Conservation (phyloP, 2,329 filamentous ascomycete species). For the Diaporthe aspalathi region DNA sequence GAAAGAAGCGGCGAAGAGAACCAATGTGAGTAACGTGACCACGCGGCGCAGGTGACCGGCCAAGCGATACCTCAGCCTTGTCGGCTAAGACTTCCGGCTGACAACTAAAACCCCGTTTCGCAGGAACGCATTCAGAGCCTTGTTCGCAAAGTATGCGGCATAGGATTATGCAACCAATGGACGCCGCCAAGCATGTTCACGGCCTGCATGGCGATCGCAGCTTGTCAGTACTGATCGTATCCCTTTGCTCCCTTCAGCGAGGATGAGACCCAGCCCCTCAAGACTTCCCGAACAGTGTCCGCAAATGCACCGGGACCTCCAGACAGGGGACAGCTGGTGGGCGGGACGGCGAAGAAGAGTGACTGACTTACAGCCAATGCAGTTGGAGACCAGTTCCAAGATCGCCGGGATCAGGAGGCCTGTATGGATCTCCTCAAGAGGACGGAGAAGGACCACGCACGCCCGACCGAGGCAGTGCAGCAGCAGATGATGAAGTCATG, state of each 20-base stretch:
- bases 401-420: slow-evolving; percentile 45
- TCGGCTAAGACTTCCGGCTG: slow-evolving; percentile 11
- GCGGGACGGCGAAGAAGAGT: slow-evolving; percentile 2
- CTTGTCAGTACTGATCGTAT: slow-evolving; percentile 54
- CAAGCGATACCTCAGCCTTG: slow-evolving; percentile 19
- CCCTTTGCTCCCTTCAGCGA: slow-evolving; percentile 18
- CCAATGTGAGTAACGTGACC: slow-evolving; percentile 52
- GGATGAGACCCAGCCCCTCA: slow-evolving; percentile 11
- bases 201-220: slow-evolving; percentile 65
- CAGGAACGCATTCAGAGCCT: slow-evolving; percentile 58
- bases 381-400: slow-evolving; percentile 49
- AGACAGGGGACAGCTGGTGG: background rate
- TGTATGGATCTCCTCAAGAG: slow-evolving; percentile 46
- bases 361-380: slow-evolving; percentile 33
- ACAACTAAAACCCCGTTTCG: background rate
- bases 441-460: slow-evolving; percentile 48
- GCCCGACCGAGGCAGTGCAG: slow-evolving; percentile 48
- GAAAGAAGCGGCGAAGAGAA: slow-evolving; percentile 51
- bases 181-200: slow-evolving; percentile 68
- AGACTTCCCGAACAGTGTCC: background rate
- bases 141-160: slow-evolving; percentile 67
- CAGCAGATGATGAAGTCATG: slow-evolving; percentile 46
- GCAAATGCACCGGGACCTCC: background rate
- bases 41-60: background rate
- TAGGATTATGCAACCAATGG: slow-evolving; percentile 66